Evolutionary conservation across 495 filamentous ascomycete genomes (phyloP).

Genomic region (Xylaria cubensis): DNA sequence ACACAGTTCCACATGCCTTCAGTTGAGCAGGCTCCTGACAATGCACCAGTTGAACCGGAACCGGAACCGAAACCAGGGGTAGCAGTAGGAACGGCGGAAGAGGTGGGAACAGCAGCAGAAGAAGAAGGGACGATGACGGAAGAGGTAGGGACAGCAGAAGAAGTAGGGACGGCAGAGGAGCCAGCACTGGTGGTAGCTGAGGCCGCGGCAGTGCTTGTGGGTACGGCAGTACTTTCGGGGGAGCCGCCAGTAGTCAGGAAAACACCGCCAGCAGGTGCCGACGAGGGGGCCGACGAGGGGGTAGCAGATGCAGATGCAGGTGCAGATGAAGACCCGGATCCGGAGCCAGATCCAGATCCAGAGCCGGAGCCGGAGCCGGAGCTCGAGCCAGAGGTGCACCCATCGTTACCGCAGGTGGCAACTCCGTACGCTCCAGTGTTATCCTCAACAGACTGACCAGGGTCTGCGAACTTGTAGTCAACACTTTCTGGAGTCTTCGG

Average conservation of each 20-base stretch:
- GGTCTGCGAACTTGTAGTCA: slow-evolving; percentile 61
- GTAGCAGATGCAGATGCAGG: slow-evolving; percentile 17
- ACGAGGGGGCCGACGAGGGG: slow-evolving; percentile 4
- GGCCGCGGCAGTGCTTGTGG: slow-evolving; percentile 25
- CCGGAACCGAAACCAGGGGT: slow-evolving; percentile 30
- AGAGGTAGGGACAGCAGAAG: slow-evolving; percentile 25
- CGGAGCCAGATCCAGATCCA: background rate
- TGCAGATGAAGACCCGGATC: slow-evolving; percentile 30
- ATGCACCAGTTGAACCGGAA: slow-evolving; percentile 32
- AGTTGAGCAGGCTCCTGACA: slow-evolving; percentile 45
- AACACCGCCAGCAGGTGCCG: slow-evolving; percentile 28
- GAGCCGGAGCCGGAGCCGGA: slow-evolving; percentile 33
- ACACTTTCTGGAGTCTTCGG: slow-evolving; percentile 57
- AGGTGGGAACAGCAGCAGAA: slow-evolving; percentile 26
- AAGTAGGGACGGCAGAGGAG: slow-evolving; percentile 25
- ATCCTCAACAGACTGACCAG: slow-evolving; percentile 60
- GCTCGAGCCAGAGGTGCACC: slow-evolving; percentile 29
- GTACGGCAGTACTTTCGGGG: slow-evolving; percentile 17
- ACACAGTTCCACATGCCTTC: slow-evolving; percentile 56
- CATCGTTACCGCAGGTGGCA: slow-evolving; percentile 33
- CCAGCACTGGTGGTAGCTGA: slow-evolving; percentile 28
- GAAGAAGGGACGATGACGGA: slow-evolving; percentile 21
- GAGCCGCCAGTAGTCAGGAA: slow-evolving; percentile 34
- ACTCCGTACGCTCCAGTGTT: slow-evolving; percentile 36
- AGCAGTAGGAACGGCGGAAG: slow-evolving; percentile 29